These are phyloP conservation scores for Hanseniaspora singularis DNA, from an alignment of 805 yeast genomes.

Conservation along the genomic window DNA sequence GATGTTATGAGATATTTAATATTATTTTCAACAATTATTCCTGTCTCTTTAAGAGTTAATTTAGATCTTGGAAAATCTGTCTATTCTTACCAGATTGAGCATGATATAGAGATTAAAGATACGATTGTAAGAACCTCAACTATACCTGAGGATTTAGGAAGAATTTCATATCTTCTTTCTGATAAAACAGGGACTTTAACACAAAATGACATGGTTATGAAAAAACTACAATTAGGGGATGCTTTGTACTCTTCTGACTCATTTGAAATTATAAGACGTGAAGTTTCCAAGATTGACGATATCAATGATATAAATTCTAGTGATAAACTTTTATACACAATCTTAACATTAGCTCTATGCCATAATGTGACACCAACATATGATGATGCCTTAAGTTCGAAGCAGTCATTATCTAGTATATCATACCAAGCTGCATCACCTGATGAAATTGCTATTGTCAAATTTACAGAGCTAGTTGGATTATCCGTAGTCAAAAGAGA, in stretches of 20 bases:
- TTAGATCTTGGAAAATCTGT: conserved; percentile 91
- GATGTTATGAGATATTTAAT: conserved; percentile 84
- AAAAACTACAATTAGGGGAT: conserved; percentile 81
- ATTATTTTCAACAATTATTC: conserved; percentile 87
- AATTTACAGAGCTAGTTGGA: conserved; percentile 80
- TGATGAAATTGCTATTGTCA: conserved; percentile 94
- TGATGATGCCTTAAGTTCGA: too few species aligned
- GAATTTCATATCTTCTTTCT: conserved; percentile 81
- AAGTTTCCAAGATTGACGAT: conserved; percentile 15
- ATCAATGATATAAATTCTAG: conserved; percentile 43
- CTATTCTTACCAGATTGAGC: conserved; percentile 89
- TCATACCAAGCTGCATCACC: conserved; percentile 97
- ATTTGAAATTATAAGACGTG: conserved; percentile 69
- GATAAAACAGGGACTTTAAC: conserved; percentile 97
- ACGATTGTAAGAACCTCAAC: conserved; percentile 95
- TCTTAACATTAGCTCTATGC: conserved; percentile 78
- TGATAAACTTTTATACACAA: conserved; percentile 69
- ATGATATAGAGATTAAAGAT: conserved; percentile 65
- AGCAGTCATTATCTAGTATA: conserved; percentile 34
- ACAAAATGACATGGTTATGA: conserved; percentile 95
- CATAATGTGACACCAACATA: conserved; percentile 93
- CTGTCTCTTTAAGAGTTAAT: conserved; percentile 89
- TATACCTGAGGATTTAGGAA: conserved; percentile 93
- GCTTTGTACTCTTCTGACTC: conserved; percentile 88
- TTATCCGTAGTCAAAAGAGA: conserved; percentile 71